Evolutionary conservation across 2,329 filamentous ascomycete species (phyloP).

Genomic region (Xylaria sp.): DNA sequence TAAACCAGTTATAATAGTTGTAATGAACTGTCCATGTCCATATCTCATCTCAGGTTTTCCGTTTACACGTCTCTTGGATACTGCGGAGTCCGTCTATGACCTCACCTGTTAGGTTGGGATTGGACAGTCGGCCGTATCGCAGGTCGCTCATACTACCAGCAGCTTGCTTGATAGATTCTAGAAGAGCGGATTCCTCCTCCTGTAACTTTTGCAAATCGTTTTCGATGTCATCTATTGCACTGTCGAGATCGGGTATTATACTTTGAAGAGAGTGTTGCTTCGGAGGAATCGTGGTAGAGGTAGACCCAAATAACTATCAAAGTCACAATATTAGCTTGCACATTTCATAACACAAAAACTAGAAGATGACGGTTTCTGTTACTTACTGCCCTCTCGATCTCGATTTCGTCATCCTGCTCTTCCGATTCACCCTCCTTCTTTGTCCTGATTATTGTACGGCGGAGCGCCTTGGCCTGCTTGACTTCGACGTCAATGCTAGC

Average conservation of each 20-base stretch:
- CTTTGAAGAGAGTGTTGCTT: constrained; percentile 70
- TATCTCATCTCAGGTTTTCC: constrained; percentile 52
- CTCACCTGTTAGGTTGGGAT: constrained; percentile 71
- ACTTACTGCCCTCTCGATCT: constrained; percentile 69
- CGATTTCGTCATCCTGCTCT: constrained; percentile 71
- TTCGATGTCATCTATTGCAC: constrained; percentile 73
- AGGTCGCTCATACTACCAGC: constrained; percentile 83
- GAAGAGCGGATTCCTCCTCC: constrained; percentile 69
- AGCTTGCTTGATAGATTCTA: constrained; percentile 71
- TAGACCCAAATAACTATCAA: constrained; percentile 68
- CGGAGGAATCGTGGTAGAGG: constrained; percentile 57
- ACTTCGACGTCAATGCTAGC: constrained; percentile 73
- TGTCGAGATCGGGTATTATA: constrained; percentile 76
- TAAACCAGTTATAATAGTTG: constrained; percentile 34
- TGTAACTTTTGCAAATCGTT: constrained; percentile 74
- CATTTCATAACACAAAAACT: not conserved
- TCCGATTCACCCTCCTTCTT: constrained; percentile 64
- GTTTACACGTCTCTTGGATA: constrained; percentile 72
- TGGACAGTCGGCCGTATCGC: constrained; percentile 80
- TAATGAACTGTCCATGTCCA: constrained; percentile 39
- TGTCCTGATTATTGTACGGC: constrained; percentile 66
- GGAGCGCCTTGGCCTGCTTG: constrained; percentile 67
- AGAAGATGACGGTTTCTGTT: constrained; percentile 20
- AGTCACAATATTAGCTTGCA: constrained; percentile 36
- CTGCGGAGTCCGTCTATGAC: constrained; percentile 73